Percentiles rank a stretch among this genome's conserved stretches.
Conservation (phyloP, 192 early-diverging fungal genomes). For the Linnemannia exigua region DNA sequence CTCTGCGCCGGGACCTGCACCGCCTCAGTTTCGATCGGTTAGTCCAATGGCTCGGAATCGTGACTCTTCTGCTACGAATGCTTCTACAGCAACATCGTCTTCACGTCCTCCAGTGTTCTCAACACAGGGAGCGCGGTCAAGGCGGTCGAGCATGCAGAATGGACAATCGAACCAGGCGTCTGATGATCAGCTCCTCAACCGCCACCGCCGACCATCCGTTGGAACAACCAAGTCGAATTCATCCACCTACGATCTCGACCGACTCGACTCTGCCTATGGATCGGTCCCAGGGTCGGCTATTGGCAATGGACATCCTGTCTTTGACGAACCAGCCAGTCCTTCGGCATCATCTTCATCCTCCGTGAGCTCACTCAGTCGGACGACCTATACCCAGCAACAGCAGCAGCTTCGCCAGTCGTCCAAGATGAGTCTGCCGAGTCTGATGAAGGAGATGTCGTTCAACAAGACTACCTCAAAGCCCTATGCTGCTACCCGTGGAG, state of each 20-base stretch:
- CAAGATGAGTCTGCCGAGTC: background rate
- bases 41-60: conserved; percentile 23
- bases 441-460: conserved; percentile 3
- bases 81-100: background rate
- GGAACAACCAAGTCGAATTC: background rate
- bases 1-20: conserved; percentile 18
- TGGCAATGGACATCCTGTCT: background rate
- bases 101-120: conserved; percentile 5
- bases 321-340: conserved; percentile 33
- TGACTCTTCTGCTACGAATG: background rate
- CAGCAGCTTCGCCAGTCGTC: conserved; percentile 12
- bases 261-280: conserved; percentile 11
- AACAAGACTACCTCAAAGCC: conserved; percentile 12
- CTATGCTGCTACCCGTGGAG: conserved; percentile 60
- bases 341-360: conserved; percentile 40
- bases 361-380: conserved; percentile 12
- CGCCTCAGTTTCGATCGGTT: conserved; percentile 17
- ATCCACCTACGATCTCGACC: background rate
- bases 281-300: background rate
- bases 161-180: background rate
- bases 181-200: background rate
- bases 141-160: conserved; percentile 16
- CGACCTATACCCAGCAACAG: conserved; percentile 13
- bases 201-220: conserved; percentile 15
- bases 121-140: background rate